Conservation (phyloP, 176 grass and related monocot genomes). For the Cocos nucifera region DNA sequence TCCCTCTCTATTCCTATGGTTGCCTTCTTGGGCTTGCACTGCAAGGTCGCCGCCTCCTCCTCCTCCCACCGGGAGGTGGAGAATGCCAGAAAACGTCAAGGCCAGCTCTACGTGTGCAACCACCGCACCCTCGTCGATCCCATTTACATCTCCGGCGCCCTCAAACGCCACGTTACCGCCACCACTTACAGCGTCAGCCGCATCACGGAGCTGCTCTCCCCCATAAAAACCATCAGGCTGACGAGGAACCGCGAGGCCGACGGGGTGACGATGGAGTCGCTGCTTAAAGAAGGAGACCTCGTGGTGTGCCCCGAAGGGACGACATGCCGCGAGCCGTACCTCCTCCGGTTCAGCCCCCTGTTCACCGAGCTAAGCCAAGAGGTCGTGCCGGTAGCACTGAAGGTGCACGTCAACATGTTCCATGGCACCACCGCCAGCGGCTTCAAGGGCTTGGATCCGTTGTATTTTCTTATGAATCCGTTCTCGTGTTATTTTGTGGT, state of each 20-base stretch:
- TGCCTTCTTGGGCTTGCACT: constrained; percentile 29
- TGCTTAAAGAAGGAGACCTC: too few relatives aligned
- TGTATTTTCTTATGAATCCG: too few relatives aligned
- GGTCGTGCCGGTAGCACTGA: too few relatives aligned
- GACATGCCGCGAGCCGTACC: too few relatives aligned
- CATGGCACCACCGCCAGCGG: too few relatives aligned
- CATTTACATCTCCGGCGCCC: constrained; percentile 47
- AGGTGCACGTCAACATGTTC: too few relatives aligned
- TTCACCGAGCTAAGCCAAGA: too few relatives aligned
- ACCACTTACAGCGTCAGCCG: constrained; percentile 64
- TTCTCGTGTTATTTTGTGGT: too few relatives aligned
- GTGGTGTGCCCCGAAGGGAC: too few relatives aligned
- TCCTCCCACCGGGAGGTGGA: not conserved
- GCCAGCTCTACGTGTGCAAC: constrained; percentile 67
- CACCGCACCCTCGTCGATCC: constrained; percentile 80
- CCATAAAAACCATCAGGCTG: constrained; percentile 54
- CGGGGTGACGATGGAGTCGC: constrained; percentile 15
- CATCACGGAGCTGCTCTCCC: constrained; percentile 49
- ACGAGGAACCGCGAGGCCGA: constrained; percentile 58
- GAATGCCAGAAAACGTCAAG: not conserved
- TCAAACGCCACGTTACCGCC: constrained; percentile 46
- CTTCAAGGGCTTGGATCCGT: too few relatives aligned
- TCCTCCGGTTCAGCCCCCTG: too few relatives aligned
- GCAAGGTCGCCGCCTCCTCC: constrained; percentile 20
- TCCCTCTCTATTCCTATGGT: constrained; percentile 31